Evolutionary conservation across 1,284 basidiomycete genomes (phyloP).

Genomic region (Thecaphora thlaspeos): DNA sequence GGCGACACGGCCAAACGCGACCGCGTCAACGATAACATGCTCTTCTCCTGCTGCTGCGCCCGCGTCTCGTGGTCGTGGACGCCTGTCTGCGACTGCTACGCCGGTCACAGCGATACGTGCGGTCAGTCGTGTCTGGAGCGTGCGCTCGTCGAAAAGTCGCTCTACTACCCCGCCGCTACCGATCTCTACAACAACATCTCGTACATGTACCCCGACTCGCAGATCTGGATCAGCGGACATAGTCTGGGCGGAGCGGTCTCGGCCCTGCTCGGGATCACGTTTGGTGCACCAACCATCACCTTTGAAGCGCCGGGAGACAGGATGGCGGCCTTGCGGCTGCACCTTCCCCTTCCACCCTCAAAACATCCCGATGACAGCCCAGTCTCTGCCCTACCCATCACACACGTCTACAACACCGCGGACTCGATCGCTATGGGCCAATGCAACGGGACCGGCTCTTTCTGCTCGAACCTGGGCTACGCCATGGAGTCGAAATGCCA

Average conservation of each 20-base stretch:
- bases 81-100: conserved; percentile 87
- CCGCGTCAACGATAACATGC: conserved; percentile 90
- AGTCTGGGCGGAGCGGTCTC: conserved; percentile 85
- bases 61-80: conserved; percentile 91
- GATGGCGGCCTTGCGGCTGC: conserved; percentile 78
- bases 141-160: conserved; percentile 74
- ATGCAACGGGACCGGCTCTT: conserved; percentile 45
- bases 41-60: conserved; percentile 98
- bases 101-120: conserved; percentile 63
- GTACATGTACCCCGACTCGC: conserved; percentile 85
- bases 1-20: conserved; percentile 87
- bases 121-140: conserved; percentile 77
- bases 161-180: conserved; percentile 91
- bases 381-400: conserved; percentile 57
- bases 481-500: conserved; percentile 66
- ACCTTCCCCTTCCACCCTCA: conserved; percentile 70
- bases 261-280: conserved; percentile 82
- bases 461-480: conserved; percentile 55
- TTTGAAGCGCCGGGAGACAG: conserved; percentile 91
- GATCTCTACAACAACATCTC: conserved; percentile 64
- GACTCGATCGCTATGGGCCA: conserved; percentile 66
- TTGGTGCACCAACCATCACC: conserved; percentile 83
- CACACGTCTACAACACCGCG: conserved; percentile 76
- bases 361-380: conserved; percentile 37
- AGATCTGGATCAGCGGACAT: conserved; percentile 91